Evolutionary conservation across 2,329 filamentous ascomycete species (phyloP).

Genomic region (Microsporum canis): DNA sequence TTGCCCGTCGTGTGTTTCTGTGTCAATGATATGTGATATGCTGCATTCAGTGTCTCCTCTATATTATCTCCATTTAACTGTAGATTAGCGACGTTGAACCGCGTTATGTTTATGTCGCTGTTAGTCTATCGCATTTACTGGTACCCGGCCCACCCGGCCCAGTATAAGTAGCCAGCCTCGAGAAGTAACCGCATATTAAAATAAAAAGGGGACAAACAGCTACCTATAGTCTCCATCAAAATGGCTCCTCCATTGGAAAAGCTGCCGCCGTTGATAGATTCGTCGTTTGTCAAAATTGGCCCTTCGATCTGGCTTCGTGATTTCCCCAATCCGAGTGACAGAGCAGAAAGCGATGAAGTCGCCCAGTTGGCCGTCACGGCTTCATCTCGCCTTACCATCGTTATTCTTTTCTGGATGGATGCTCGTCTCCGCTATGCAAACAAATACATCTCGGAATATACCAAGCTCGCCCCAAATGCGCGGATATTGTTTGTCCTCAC

Average conservation of each 20-base stretch:
- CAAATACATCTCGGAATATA: slow-evolving; percentile 40
- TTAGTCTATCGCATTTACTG: too few species aligned
- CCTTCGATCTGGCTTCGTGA: slow-evolving; percentile 32
- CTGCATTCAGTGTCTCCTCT: too few species aligned
- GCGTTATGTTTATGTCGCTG: too few species aligned
- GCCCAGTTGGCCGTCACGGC: slow-evolving; percentile 2
- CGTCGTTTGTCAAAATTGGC: slow-evolving; percentile 27
- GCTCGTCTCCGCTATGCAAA: slow-evolving; percentile 33
- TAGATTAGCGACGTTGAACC: too few species aligned
- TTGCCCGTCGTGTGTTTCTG: neutral
- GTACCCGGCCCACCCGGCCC: too few species aligned
- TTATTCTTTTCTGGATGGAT: slow-evolving; percentile 42
- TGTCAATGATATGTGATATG: too few species aligned
- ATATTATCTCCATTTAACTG: too few species aligned
- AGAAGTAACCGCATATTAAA: neutral
- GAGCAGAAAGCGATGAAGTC: slow-evolving; percentile 7
- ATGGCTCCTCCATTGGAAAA: neutral
- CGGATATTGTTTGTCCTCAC: slow-evolving; percentile 35
- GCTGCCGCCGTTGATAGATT: neutral
- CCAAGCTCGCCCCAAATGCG: slow-evolving; percentile 32
- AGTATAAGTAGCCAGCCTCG: too few species aligned
- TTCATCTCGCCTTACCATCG: slow-evolving; percentile 24
- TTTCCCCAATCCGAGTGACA: slow-evolving; percentile 1
- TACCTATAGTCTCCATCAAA: neutral
- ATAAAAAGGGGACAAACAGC: neutral